Percentiles rank a stretch among this genome's conserved stretches.
phyloP scores from a whole-genome alignment of 257 asterid species.

The Dorcoceras hygrometricum region DNA sequence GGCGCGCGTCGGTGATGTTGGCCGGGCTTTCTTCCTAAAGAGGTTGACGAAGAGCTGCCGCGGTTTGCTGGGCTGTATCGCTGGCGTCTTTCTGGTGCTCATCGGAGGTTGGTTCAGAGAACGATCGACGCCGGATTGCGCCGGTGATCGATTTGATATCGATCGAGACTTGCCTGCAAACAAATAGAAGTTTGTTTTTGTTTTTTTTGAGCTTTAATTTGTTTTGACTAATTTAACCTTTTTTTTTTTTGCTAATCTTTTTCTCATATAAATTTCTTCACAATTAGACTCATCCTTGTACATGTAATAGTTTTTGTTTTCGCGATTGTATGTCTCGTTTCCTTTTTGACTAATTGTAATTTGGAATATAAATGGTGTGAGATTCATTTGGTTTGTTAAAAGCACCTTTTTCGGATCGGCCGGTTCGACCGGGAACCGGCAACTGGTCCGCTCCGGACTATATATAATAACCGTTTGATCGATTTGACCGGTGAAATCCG shows the following conservation, averaged over 20 bases:
- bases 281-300: neutral
- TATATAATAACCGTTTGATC: too few relatives aligned
- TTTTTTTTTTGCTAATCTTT: too few relatives aligned
- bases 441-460: too few relatives aligned
- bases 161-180: neutral
- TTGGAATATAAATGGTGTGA: too few relatives aligned
- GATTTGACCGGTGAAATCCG: too few relatives aligned
- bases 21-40: slow-evolving; percentile 30
- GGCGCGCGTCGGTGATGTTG: slow-evolving; percentile 27
- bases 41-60: slow-evolving; percentile 35
- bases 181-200: neutral
- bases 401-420: too few relatives aligned
- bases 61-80: slow-evolving; percentile 44
- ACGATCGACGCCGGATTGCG: neutral
- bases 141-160: neutral
- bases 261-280: neutral
- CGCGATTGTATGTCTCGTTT: neutral
- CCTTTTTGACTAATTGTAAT: too few relatives aligned
- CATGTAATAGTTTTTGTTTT: neutral
- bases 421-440: too few relatives aligned
- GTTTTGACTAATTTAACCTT: neutral
- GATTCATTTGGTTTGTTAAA: too few relatives aligned
- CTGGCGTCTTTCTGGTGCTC: slow-evolving; percentile 43
- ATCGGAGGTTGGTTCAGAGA: slow-evolving; percentile 22
- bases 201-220: neutral